Percentiles rank a stretch among this genome's conserved stretches.
phyloP scores from a whole-genome alignment of 169 alveolate species.

The Eimeria brunetti region DNA sequence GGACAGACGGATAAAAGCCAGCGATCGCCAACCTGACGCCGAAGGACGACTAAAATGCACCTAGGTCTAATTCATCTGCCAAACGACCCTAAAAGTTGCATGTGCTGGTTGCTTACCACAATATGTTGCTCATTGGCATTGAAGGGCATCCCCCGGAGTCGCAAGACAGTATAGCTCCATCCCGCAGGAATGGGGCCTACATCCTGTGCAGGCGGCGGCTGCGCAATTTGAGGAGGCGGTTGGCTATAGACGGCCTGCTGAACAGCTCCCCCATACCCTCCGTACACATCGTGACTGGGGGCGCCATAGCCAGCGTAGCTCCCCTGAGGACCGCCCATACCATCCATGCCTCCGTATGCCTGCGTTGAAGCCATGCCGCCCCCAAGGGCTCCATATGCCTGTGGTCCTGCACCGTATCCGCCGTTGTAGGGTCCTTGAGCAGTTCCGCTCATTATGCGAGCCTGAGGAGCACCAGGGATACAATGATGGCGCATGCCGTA shows the following conservation, averaged over 20 bases:
- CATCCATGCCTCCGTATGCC: conserved; percentile 64
- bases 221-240: conserved; percentile 59
- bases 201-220: conserved; percentile 64
- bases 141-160: conserved; percentile 87
- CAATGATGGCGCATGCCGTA: neutral
- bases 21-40: neutral
- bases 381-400: conserved; percentile 47
- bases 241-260: conserved; percentile 55
- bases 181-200: conserved; percentile 64
- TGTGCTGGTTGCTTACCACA: conserved; percentile 76
- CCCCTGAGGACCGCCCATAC: conserved; percentile 68
- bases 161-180: conserved; percentile 76
- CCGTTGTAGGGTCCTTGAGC: conserved; percentile 70
- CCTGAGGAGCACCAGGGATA: neutral
- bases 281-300: conserved; percentile 44
- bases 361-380: conserved; percentile 57
- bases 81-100: neutral
- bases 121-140: conserved; percentile 84
- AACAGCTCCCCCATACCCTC: conserved; percentile 66
- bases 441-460: conserved; percentile 57
- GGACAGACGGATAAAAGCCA: neutral
- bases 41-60: neutral
- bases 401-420: conserved; percentile 55
- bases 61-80: neutral
- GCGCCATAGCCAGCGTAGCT: conserved; percentile 65